Evolutionary conservation across 1,139 yeast species (phyloP), one percentile per base, ranked within the genome.

Genomic region (Saccharomyces hybrid): DNA sequence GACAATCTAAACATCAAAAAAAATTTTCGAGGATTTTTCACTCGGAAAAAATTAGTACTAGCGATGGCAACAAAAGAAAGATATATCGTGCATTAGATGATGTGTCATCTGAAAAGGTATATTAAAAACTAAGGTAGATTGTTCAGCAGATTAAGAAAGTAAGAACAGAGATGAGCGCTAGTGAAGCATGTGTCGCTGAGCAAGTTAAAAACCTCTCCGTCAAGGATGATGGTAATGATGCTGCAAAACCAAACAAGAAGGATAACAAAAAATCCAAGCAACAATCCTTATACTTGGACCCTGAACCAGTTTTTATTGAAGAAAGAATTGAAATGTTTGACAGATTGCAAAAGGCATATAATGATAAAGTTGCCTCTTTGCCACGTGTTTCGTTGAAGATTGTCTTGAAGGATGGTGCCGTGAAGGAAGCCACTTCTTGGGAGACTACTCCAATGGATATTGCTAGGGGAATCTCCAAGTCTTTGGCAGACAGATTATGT

Each of bases 291-390:
- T 80, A 75, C 61, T 64, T 83, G 64, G 83, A 84, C 58, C 96
- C 97, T 29, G 85, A 85, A 73, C 97, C 97, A 27, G 82, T 75
- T 58, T 93, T 86, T 70, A 79, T 95, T 63, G 90, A 84, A 42
- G 82, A 85, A 60, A 86, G 99, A 75, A 77, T 86, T 67, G 75
- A 79, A 65, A 71, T 91, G 61, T 95, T 91, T 68, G 96, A 90
- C 54, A 80, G 86, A 70, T 79, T 93, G 63, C 87, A 87, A 76
- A 83, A 83, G 58, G 80, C 85, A 73, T 83, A 86, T 68, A 91
- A 89, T 65, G 93, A 80, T 5, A 83, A 80, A 60, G 74, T 86
- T 54, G 87, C 90, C 50, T 70, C 79, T 27, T 80, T 81, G 19
- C 19, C 19, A 19, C 19, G 19, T 19, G 19, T 19, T 19, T 19